Conservation (phyloP, 805 yeast species). For the Jamesozyma lodderae region DNA sequence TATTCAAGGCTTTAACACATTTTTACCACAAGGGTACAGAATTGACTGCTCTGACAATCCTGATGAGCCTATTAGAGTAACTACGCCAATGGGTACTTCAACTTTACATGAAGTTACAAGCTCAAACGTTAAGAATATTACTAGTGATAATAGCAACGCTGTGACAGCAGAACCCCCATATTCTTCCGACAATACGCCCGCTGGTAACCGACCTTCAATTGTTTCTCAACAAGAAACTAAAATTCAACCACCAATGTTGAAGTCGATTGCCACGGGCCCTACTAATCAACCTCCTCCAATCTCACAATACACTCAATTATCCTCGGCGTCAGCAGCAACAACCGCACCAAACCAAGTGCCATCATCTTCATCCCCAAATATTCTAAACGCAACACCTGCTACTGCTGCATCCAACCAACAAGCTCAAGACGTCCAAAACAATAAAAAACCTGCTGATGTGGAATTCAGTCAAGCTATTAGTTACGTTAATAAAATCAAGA, state of each 20-base stretch:
- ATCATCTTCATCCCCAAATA: not conserved
- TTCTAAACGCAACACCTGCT: no score
- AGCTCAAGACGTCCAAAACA: constrained; percentile 4
- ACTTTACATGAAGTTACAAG: constrained; percentile 4
- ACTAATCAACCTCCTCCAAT: constrained; percentile 5
- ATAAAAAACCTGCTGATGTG: constrained; percentile 48
- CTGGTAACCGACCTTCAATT: no score
- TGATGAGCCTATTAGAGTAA: constrained; percentile 83
- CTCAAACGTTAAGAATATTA: not conserved
- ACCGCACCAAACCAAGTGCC: constrained; percentile 13
- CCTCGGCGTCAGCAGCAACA: constrained; percentile 7
- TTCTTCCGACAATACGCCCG: no score
- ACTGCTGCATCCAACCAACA: not conserved
- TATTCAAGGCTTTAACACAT: constrained; percentile 96
- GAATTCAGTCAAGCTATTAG: constrained; percentile 96
- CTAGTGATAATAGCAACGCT: no score
- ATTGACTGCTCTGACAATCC: constrained; percentile 89
- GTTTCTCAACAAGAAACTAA: not conserved
- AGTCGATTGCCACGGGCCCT: no score
- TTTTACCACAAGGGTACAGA: constrained; percentile 91
- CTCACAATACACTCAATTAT: constrained; percentile 4
- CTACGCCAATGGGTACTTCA: constrained; percentile 84
- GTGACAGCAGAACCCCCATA: no score
- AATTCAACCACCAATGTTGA: constrained; percentile 5
- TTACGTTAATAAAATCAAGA: constrained; percentile 93